Evolutionary conservation across 2,329 filamentous ascomycete genomes (phyloP).

Genomic region (Helotiales sp.): DNA sequence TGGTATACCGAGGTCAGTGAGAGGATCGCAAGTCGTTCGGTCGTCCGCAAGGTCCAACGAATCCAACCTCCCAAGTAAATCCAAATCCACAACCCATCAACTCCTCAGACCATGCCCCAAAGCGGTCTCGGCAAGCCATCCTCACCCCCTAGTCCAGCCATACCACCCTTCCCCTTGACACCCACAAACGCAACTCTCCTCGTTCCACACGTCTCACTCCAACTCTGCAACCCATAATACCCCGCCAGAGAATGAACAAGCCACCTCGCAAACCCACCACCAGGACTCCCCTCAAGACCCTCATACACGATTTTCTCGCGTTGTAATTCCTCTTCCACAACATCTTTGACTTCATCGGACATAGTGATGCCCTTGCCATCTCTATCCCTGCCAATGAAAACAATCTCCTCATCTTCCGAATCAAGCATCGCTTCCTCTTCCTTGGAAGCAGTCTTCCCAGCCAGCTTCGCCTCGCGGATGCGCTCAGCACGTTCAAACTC

Average conservation of each 20-base stretch:
- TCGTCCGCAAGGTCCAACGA: too few species aligned
- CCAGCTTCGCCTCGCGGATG: conserved; percentile 44
- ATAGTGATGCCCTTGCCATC: conserved; percentile 60
- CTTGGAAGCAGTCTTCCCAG: not conserved
- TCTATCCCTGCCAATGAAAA: conserved; percentile 70
- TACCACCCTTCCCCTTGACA: conserved; percentile 56
- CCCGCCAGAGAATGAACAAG: conserved; percentile 51
- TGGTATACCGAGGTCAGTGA: too few species aligned
- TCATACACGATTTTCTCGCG: conserved; percentile 81
- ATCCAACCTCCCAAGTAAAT: not conserved
- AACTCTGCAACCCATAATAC: conserved; percentile 19
- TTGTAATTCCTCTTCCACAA: conserved; percentile 56
- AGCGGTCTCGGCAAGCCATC: conserved; percentile 34
- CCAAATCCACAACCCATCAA: not conserved
- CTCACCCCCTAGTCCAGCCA: conserved; percentile 22
- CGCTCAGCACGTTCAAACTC: conserved; percentile 59
- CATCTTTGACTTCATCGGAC: conserved; percentile 56
- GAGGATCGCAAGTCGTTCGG: too few species aligned
- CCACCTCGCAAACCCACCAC: conserved; percentile 74
- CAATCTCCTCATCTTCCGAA: conserved; percentile 81
- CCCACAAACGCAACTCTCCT: conserved; percentile 56
- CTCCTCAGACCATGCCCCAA: conserved; percentile 28
- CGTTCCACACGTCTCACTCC: conserved; percentile 65
- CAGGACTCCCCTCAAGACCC: conserved; percentile 73
- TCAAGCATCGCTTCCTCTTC: conserved; percentile 47